phyloP scores from a whole-genome alignment of 306 rosid species.

The Citrullus amarus region DNA sequence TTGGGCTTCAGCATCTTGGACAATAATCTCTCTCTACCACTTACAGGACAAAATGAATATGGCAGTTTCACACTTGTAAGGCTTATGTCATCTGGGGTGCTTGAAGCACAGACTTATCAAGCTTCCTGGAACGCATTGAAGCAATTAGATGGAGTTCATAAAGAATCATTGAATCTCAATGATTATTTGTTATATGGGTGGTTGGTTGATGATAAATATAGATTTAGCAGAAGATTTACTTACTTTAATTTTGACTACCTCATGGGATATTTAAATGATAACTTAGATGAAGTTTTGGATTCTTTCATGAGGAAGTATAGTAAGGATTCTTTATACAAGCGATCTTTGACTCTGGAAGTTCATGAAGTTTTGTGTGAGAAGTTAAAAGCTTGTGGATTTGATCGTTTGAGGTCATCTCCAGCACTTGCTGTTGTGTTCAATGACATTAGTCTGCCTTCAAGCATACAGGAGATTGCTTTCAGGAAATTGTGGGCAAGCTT shows the following conservation, averaged over 20 bases:
- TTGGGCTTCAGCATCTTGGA: slow-evolving; percentile 50
- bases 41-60: slow-evolving; percentile 32
- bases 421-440: slow-evolving; percentile 30
- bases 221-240: slow-evolving; percentile 19
- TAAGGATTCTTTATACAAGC: slow-evolving; percentile 9
- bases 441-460: slow-evolving; percentile 40
- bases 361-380: slow-evolving; percentile 51
- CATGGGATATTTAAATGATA: slow-evolving; percentile 32
- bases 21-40: slow-evolving; percentile 28
- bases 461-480: slow-evolving; percentile 13
- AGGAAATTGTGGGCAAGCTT: slow-evolving; percentile 54
- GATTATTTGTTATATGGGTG: slow-evolving; percentile 21
- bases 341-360: slow-evolving; percentile 17
- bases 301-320: slow-evolving; percentile 13
- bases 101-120: slow-evolving; percentile 53
- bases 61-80: slow-evolving; percentile 60
- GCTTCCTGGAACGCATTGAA: slow-evolving; percentile 31
- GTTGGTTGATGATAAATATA: slow-evolving; percentile 29
- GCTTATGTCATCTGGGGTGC: slow-evolving; percentile 50
- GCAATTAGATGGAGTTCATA: slow-evolving; percentile 20
- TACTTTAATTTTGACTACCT: slow-evolving; percentile 39
- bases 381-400: slow-evolving; percentile 40
- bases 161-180: slow-evolving; percentile 17
- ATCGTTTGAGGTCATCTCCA: slow-evolving; percentile 33
- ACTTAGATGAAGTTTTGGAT: slow-evolving; percentile 24